These are phyloP conservation scores for Colletotrichum lupini DNA, from an alignment of 2,329 filamentous ascomycete species.

Conservation along the genomic window DNA sequence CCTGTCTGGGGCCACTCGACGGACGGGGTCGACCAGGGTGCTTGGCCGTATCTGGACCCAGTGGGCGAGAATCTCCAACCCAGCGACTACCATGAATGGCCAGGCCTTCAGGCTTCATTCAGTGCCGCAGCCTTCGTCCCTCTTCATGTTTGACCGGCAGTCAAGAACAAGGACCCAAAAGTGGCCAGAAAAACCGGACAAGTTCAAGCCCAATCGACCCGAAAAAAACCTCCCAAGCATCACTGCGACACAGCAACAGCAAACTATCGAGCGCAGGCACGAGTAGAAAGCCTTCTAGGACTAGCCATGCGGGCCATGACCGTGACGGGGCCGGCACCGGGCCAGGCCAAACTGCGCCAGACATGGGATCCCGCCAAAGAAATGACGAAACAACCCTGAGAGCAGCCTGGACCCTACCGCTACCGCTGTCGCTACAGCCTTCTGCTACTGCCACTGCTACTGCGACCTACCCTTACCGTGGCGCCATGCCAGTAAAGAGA, in stretches of 20 bases:
- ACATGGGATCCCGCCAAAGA: constrained; percentile 31
- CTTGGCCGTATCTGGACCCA: constrained; percentile 14
- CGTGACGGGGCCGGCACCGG: constrained; percentile 19
- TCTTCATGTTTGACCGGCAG: background rate
- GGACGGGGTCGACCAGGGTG: constrained; percentile 27
- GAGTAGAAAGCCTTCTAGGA: constrained; percentile 14
- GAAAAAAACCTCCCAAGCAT: background rate
- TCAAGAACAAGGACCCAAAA: background rate
- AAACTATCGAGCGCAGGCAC: constrained; percentile 6
- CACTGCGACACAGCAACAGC: constrained; percentile 3
- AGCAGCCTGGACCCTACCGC: constrained; percentile 19
- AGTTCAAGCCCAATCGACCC: constrained; percentile 9
- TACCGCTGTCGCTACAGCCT: background rate
- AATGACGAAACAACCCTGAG: constrained; percentile 31
- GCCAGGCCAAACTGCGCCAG: constrained; percentile 21
- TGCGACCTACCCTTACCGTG: background rate
- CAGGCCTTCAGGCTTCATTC: constrained; percentile 13
- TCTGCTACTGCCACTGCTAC: background rate
- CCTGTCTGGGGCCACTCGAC: constrained; percentile 19
- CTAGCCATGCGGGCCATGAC: constrained; percentile 31
- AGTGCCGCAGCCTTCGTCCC: background rate
- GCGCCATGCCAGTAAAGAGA: background rate
- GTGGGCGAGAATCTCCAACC: constrained; percentile 15
- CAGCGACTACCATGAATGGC: constrained; percentile 3
- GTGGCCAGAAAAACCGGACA: background rate